These are phyloP conservation scores for Mortierella polycephala DNA, from an alignment of 371 early-diverging fungal species.

Conservation along the genomic window DNA sequence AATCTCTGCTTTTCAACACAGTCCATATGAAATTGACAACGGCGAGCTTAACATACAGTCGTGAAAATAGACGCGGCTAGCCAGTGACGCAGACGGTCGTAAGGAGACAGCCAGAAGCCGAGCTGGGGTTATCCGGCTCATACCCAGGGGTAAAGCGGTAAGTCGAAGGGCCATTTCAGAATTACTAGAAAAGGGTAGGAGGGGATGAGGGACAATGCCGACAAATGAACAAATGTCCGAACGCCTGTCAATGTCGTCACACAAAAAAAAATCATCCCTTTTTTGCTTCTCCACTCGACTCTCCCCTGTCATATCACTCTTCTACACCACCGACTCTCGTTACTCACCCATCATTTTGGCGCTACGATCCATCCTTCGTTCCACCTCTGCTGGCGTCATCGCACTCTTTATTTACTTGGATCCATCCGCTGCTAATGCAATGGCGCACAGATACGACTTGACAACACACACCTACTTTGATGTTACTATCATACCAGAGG, in stretches of 20 bases:
- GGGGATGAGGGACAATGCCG: too few species aligned
- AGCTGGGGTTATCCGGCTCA: slow-evolving; percentile 10
- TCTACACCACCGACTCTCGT: background rate
- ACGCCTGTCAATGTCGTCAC: too few species aligned
- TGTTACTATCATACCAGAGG: slow-evolving; percentile 41
- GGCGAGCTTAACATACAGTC: slow-evolving; percentile 18
- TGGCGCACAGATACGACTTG: slow-evolving; percentile 33
- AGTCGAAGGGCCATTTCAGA: slow-evolving; percentile 4
- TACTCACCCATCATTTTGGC: slow-evolving; percentile 6
- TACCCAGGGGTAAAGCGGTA: slow-evolving; percentile 13
- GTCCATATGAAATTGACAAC: too few species aligned
- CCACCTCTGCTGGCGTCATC: background rate
- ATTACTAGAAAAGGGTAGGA: too few species aligned
- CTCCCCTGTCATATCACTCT: slow-evolving; percentile 2
- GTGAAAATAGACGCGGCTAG: slow-evolving; percentile 28
- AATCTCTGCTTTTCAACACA: too few species aligned
- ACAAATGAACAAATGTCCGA: too few species aligned
- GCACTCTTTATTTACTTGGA: slow-evolving; percentile 4
- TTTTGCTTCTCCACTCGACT: background rate
- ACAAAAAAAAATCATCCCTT: background rate
- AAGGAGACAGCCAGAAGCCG: too few species aligned
- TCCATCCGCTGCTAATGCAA: slow-evolving; percentile 4
- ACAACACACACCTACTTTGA: slow-evolving; percentile 43
- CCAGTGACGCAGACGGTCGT: slow-evolving; percentile 15
- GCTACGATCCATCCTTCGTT: background rate